phyloP scores from a whole-genome alignment of 164 flowering plant genomes.

The Piper betle region DNA sequence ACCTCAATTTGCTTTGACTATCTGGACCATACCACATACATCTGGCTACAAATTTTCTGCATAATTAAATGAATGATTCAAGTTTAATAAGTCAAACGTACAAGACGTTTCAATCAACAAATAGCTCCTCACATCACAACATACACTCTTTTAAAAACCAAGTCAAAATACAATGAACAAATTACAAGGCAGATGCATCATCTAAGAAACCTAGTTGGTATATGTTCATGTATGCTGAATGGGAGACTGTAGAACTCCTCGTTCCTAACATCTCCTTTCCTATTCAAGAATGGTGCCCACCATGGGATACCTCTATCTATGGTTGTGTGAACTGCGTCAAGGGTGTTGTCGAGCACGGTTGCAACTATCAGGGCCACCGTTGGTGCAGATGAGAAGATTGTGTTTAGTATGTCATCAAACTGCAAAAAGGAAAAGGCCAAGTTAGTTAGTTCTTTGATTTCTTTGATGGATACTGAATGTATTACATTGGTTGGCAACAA shows the following conservation, averaged over 20 bases:
- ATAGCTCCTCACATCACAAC: no score
- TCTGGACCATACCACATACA: no score
- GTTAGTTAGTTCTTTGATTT: no score
- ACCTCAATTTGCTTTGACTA: no score
- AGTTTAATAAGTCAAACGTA: no score
- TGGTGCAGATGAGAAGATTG: constrained; percentile 13
- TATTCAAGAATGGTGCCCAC: constrained; percentile 42
- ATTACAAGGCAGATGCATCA: no score
- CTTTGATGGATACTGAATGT: no score
- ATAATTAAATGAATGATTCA: no score
- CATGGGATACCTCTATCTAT: constrained; percentile 2
- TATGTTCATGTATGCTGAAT: constrained; percentile 33
- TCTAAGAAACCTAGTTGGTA: constrained; percentile 45
- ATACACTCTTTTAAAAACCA: no score
- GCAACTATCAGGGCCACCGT: constrained; percentile 41
- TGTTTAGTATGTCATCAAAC: constrained; percentile 61
- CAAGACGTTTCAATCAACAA: no score
- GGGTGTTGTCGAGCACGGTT: constrained; percentile 2
- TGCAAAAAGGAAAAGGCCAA: constrained; percentile 19
- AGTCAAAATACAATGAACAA: no score
- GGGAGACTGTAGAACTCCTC: constrained; percentile 77
- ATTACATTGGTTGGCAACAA: background rate
- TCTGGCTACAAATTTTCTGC: no score
- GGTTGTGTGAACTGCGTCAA: background rate
- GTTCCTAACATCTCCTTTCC: constrained; percentile 67